Evolutionary conservation across 1,284 basidiomycete genomes (phyloP).

Genomic region (Leccinum subatratum): DNA sequence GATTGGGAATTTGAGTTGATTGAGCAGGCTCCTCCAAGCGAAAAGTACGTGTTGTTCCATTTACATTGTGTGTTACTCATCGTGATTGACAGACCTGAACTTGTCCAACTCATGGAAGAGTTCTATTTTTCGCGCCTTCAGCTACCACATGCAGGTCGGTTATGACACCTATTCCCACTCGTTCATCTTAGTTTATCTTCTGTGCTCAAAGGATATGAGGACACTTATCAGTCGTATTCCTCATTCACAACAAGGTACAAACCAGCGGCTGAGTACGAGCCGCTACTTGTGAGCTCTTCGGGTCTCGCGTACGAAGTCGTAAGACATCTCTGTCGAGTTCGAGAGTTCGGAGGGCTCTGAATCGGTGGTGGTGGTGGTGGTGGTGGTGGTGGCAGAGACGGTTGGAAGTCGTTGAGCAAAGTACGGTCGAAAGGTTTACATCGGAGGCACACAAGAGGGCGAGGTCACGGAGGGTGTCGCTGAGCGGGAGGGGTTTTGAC

Average conservation of each 20-base stretch:
- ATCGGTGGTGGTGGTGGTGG: not conserved
- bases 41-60: constrained; percentile 40
- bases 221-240: constrained; percentile 81
- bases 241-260: constrained; percentile 78
- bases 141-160: constrained; percentile 66
- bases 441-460: constrained; percentile 62
- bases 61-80: constrained; percentile 3
- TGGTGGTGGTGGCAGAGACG: not conserved
- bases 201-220: constrained; percentile 52
- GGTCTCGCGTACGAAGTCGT: constrained; percentile 48
- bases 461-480: constrained; percentile 64
- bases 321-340: constrained; percentile 46
- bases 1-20: constrained; percentile 74
- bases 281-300: constrained; percentile 59
- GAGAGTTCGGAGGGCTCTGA: constrained; percentile 28
- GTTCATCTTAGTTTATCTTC: constrained; percentile 9
- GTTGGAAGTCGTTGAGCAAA: constrained; percentile 28
- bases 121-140: constrained; percentile 55
- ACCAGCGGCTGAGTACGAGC: constrained; percentile 72
- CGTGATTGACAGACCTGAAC: constrained; percentile 33
- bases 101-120: constrained; percentile 45
- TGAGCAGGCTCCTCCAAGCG: constrained; percentile 40
- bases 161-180: not conserved
- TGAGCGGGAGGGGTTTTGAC: constrained; percentile 52
- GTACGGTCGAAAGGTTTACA: constrained; percentile 45